phyloP scores from a whole-genome alignment of 495 filamentous ascomycete species.

The Cercophora samala region DNA sequence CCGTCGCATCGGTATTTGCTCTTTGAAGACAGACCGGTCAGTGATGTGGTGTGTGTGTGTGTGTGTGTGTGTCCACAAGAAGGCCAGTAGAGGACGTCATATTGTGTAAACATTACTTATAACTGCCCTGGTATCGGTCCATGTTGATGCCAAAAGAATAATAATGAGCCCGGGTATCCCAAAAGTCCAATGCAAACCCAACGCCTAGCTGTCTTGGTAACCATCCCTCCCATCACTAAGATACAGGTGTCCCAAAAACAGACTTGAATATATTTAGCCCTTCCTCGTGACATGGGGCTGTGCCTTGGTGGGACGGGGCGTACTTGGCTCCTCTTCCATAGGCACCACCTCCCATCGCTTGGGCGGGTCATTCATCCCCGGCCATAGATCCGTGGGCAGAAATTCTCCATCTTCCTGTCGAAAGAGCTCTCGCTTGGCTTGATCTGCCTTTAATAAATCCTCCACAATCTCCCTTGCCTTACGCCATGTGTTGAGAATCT shows the following conservation, averaged over 20 bases:
- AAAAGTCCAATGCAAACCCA: background rate
- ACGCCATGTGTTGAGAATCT: constrained; percentile 67
- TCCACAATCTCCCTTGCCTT: constrained; percentile 74
- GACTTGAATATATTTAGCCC: background rate
- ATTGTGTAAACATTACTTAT: too few species aligned
- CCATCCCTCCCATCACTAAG: background rate
- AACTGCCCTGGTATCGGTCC: too few species aligned
- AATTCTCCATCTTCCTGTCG: constrained; percentile 78
- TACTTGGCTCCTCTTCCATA: constrained; percentile 21
- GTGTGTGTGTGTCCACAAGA: too few species aligned
- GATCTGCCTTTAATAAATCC: constrained; percentile 70
- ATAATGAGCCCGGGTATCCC: too few species aligned
- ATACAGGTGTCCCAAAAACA: background rate
- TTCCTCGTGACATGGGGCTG: background rate
- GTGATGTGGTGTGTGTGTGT: too few species aligned
- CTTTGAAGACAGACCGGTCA: too few species aligned
- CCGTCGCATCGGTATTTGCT: too few species aligned
- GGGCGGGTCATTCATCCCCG: constrained; percentile 51
- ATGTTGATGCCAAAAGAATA: too few species aligned
- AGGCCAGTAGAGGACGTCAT: too few species aligned
- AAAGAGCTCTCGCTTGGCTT: constrained; percentile 72
- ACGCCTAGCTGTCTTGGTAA: background rate
- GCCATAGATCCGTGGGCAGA: constrained; percentile 88
- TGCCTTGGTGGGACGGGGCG: constrained; percentile 21
- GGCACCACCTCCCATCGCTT: constrained; percentile 44